These are phyloP conservation scores for Kwoniella mangroviensis DNA, from an alignment of 768 basidiomycete genomes.

Conservation along the genomic window DNA sequence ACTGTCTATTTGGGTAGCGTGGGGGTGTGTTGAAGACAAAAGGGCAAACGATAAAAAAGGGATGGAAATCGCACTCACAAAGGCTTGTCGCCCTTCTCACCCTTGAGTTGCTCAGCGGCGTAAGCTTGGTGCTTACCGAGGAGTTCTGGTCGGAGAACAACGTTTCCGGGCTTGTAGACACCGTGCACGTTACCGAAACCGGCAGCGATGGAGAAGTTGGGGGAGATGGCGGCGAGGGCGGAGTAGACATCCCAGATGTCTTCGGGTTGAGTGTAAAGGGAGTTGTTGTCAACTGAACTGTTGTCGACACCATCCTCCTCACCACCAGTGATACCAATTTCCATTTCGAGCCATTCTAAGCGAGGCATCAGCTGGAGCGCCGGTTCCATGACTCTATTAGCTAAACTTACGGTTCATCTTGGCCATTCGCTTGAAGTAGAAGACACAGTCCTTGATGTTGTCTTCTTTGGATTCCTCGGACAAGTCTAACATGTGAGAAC, in stretches of 20 bases:
- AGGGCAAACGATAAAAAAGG: conserved; percentile 13
- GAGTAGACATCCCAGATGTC: conserved; percentile 90
- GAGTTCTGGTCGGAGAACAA: conserved; percentile 86
- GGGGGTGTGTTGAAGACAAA: conserved; percentile 16
- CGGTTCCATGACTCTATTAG: background rate
- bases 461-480: conserved; percentile 81
- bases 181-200: conserved; percentile 99
- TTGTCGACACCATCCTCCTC: conserved; percentile 99
- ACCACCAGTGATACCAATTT: conserved; percentile 99
- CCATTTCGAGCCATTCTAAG: conserved; percentile 93
- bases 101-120: conserved; percentile 70
- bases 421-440: conserved; percentile 96
- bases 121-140: conserved; percentile 87
- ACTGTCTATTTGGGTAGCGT: conserved; percentile 57
- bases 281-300: conserved; percentile 88
- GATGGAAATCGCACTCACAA: conserved; percentile 66
- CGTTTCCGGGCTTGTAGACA: conserved; percentile 99
- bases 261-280: conserved; percentile 95
- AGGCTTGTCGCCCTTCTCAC: conserved; percentile 68
- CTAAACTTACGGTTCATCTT: conserved; percentile 66
- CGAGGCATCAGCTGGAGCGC: background rate
- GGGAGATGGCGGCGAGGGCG: conserved; percentile 79
- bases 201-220: conserved; percentile 96
- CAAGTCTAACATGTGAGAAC: conserved; percentile 97
- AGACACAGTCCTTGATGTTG: conserved; percentile 89